Evolutionary conservation across 805 yeast genomes (phyloP).

Genomic region (Candida sanyiensis): DNA sequence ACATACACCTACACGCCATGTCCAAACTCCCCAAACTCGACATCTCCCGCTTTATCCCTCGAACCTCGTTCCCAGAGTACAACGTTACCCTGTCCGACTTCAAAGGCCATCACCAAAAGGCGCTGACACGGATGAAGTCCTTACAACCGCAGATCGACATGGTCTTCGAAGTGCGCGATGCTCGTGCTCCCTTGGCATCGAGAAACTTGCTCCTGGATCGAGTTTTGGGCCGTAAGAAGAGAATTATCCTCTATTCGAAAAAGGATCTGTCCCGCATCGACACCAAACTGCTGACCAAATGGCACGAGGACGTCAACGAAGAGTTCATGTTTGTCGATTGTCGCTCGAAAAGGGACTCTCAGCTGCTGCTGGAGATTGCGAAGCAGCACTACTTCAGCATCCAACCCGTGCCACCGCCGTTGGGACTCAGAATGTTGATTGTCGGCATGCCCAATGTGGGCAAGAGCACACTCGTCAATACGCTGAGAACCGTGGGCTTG

Average conservation of each 20-base stretch:
- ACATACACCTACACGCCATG: neutral
- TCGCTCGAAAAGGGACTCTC: constrained; percentile 44
- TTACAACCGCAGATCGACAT: constrained; percentile 77
- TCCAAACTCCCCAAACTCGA: constrained; percentile 7
- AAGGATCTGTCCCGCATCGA: constrained; percentile 53
- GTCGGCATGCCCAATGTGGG: constrained; percentile 99
- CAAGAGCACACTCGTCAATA: constrained; percentile 80
- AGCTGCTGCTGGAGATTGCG: constrained; percentile 43
- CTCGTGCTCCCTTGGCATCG: constrained; percentile 84
- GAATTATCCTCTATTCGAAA: constrained; percentile 72
- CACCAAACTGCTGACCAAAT: constrained; percentile 31
- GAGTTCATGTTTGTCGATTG: constrained; percentile 54
- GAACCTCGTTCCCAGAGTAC: constrained; percentile 68
- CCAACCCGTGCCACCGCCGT: constrained; percentile 65
- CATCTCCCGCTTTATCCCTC: constrained; percentile 47
- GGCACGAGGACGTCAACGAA: constrained; percentile 42
- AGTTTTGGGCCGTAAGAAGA: constrained; percentile 48
- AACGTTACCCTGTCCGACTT: constrained; percentile 68
- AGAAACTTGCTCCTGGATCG: constrained; percentile 74
- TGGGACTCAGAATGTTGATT: constrained; percentile 71
- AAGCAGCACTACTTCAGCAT: constrained; percentile 38
- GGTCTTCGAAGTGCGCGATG: constrained; percentile 79
- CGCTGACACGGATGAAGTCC: constrained; percentile 59
- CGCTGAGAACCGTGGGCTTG: constrained; percentile 42
- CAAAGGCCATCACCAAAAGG: constrained; percentile 86